Evolutionary conservation across 1,284 basidiomycete species (phyloP).

Genomic region (Athelia psychrophila): DNA sequence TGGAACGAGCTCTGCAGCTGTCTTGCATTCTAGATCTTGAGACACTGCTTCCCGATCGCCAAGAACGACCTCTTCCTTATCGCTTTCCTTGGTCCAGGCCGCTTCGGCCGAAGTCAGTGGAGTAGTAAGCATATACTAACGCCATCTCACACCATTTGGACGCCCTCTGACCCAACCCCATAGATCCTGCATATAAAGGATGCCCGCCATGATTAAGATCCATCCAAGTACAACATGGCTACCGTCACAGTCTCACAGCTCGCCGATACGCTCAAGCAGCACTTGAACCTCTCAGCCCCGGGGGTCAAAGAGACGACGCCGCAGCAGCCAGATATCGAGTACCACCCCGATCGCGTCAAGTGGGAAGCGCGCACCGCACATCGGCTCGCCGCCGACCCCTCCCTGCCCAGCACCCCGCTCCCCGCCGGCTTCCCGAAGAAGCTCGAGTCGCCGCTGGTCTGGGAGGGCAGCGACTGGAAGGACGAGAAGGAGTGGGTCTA

Average conservation of each 20-base stretch:
- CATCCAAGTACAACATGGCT: background rate
- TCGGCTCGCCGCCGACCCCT: conserved; percentile 10
- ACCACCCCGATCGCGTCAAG: conserved; percentile 1
- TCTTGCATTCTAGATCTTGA: too few relatives aligned
- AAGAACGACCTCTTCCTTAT: too few relatives aligned
- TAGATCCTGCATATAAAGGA: background rate
- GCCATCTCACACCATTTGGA: background rate
- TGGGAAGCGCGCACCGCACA: conserved; percentile 2
- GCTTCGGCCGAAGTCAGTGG: too few relatives aligned
- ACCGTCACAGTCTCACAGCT: background rate
- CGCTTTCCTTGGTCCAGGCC: too few relatives aligned
- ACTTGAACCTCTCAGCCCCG: background rate
- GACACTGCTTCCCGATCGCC: too few relatives aligned
- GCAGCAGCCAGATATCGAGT: conserved; percentile 3
- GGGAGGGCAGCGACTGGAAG: conserved; percentile 34
- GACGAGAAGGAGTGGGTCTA: conserved; percentile 32
- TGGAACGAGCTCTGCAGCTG: too few relatives aligned
- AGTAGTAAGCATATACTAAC: too few relatives aligned
- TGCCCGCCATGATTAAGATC: background rate
- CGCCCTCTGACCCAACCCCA: background rate
- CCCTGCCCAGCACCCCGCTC: conserved; percentile 22
- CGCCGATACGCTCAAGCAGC: background rate
- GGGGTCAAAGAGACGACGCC: background rate
- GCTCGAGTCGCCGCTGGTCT: conserved; percentile 29
- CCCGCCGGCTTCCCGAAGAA: conserved; percentile 30